These are phyloP conservation scores for Rhodotorula babjevae DNA, from an alignment of 768 basidiomycete genomes.

Conservation along the genomic window DNA sequence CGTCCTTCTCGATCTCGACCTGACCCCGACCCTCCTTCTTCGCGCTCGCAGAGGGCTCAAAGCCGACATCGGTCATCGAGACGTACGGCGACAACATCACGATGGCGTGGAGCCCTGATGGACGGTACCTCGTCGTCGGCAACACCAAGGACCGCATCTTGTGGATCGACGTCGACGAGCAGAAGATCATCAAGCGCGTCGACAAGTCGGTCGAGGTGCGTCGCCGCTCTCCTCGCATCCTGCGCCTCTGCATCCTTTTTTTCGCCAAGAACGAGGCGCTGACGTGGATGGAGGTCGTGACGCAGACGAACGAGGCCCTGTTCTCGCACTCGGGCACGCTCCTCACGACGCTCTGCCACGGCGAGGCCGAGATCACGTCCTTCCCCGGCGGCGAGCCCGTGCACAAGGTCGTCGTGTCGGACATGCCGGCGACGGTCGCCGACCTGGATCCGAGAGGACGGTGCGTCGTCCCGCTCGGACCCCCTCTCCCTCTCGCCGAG, in stretches of 20 bases:
- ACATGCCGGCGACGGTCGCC: conserved; percentile 13
- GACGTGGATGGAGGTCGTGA: no score
- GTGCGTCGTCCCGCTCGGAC: background rate
- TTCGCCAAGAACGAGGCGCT: no score
- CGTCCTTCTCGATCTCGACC: background rate
- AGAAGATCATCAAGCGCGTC: conserved; percentile 16
- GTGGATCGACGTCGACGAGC: conserved; percentile 34
- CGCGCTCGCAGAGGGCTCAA: conserved; percentile 25
- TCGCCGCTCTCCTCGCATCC: no score
- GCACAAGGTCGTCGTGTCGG: conserved; percentile 15
- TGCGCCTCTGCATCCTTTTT: no score
- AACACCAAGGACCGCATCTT: conserved; percentile 29
- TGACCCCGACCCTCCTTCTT: background rate
- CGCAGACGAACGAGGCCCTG: conserved; percentile 39
- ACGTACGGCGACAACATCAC: conserved; percentile 40
- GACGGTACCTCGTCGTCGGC: conserved; percentile 34
- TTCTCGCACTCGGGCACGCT: conserved; percentile 40
- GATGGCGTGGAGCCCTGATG: conserved; percentile 40
- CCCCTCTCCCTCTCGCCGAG: background rate
- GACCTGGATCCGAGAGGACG: conserved; percentile 42
- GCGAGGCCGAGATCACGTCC: conserved; percentile 12
- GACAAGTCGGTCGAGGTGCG: conserved; percentile 24
- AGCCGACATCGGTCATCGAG: conserved; percentile 35
- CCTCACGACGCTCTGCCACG: conserved; percentile 27
- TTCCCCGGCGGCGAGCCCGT: conserved; percentile 32